Evolutionary conservation across 202 grass and related monocot genomes (phyloP), one percentile per base, ranked within the genome.

Genomic region (Eragrostis tef): DNA sequence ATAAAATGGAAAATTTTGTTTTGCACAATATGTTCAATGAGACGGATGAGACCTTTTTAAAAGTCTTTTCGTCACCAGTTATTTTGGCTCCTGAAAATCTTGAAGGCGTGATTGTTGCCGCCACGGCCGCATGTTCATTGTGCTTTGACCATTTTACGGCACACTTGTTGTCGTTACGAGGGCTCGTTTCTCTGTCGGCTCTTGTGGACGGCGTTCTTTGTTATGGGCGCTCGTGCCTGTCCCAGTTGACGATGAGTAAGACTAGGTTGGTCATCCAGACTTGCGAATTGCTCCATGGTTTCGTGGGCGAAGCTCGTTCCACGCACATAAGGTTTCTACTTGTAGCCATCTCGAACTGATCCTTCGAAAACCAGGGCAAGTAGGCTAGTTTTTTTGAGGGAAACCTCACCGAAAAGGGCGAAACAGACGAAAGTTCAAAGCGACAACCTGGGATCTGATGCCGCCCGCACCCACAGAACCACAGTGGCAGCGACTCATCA

Each of bases 81-180:
- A 22, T 16, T 75, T 17, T 11, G 60, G 12, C 49, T 19, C 49
- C 17, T 0, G 16, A n/a, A 43, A 64, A 67, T 49, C 26, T 31
- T 8, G 68, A 25, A 20, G 60, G 62, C 62, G 12, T 69, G 75
- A 4, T 69, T 79, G 34, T 44, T 29, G 77, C n/a, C 49, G 62
- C 54, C 21, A 42, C 24, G 11, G 2, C 1, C 2, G 8, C 15
- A 5, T 53, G 14, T 78, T 56, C 31, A 10, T 56, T 56, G 25
- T 62, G 27, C 17, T 7, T 56, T 68, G 16, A 19, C 7, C 52
- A 61, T 20, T 48, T 0, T 71, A 34, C 22, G 17, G 17, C 67
- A 36, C 46, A 43, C 41, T 81, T 71, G 52, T 20, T 59, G 78
- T 60, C 22, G 6, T 47, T 29, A 45, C 1, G 11, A 5, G 13